Base-by-base conservation (phyloP, 2,329 filamentous ascomycete species). In the Pseudocercospora macadamiae region DNA sequence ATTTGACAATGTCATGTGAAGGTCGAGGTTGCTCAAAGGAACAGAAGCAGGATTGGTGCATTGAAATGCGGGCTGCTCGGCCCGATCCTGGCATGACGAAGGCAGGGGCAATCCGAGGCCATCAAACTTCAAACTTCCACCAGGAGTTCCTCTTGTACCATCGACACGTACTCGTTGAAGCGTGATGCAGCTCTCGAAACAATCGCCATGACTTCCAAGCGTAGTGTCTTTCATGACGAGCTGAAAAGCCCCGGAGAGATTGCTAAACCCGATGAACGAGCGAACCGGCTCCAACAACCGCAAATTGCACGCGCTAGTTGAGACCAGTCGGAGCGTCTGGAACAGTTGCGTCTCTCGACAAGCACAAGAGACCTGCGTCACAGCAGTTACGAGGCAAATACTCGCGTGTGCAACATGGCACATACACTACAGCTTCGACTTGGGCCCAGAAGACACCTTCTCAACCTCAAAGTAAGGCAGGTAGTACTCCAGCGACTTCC, bases 391-490 rank as follows among this genome's bases (percentile, higher is more conserved):
- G n/a, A n/a, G n/a, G n/a, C n/a, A n/a, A n/a, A n/a, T n/a, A n/a
- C n/a, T n/a, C n/a, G n/a, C n/a, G n/a, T n/a, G n/a, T n/a, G n/a
- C n/a, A n/a, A n/a, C n/a, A n/a, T n/a, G n/a, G n/a, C n/a, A n/a
- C n/a, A n/a, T n/a, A n/a, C n/a, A n/a, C n/a, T 21, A 59, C 23
- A 59, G 19, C 42, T 51, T 60, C 37, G 52, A 16, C 25, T 30
- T 30, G 34, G 18, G 37, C 23, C 6, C 7, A 26, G 25, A 14
- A 8, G 23, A 26, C 10, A 55, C 21, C 5, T 49, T 32, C 36
- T 56, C 57, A n/a, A 60, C 53, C 39, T 60, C 52, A 48, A 51
- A 56, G 32, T 26, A 55, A 14, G 14, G 36, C 25, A 56, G 16
- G 52, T 25, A 55, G n/a, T 36, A 28, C 53, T 30, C 19, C 53